A percentile compares a stretch with the other conserved stretches of the same genome.
phyloP scores from a whole-genome alignment of 306 rosid species.

The Lagenaria siceraria region DNA sequence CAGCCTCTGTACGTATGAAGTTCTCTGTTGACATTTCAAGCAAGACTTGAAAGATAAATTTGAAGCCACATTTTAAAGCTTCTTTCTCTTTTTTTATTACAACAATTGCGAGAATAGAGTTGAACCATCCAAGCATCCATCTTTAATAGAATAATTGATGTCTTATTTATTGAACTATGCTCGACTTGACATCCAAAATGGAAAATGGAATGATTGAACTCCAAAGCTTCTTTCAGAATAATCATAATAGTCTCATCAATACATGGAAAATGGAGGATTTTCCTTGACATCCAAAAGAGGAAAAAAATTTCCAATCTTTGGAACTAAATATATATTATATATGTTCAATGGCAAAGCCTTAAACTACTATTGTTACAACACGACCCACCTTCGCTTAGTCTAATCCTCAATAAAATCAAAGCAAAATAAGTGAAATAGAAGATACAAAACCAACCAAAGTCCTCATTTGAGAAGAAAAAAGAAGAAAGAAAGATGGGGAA shows the following conservation, averaged over 20 bases:
- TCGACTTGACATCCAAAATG: neutral
- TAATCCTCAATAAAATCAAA: constrained; percentile 1
- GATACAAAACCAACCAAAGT: constrained; percentile 9
- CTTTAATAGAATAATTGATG: too few species aligned
- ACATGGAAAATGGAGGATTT: neutral
- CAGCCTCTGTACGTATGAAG: neutral
- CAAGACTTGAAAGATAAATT: neutral
- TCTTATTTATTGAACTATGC: neutral
- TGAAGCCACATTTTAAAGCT: neutral
- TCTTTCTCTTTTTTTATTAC: neutral
- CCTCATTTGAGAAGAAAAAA: neutral
- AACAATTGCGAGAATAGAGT: too few species aligned
- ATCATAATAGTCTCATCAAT: neutral
- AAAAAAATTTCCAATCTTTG: neutral
- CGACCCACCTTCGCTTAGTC: neutral
- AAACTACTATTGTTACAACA: constrained; percentile 6
- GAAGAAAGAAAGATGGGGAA: neutral
- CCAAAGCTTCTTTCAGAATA: neutral
- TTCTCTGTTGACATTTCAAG: neutral
- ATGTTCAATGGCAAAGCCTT: constrained; percentile 4
- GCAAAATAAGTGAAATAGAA: neutral
- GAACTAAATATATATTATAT: neutral
- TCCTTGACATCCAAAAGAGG: neutral
- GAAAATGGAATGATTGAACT: too few species aligned
- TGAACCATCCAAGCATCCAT: neutral